Base-by-base conservation (phyloP, 2,329 filamentous ascomycete species). In the Phaeosphaeriaceae sp. region DNA sequence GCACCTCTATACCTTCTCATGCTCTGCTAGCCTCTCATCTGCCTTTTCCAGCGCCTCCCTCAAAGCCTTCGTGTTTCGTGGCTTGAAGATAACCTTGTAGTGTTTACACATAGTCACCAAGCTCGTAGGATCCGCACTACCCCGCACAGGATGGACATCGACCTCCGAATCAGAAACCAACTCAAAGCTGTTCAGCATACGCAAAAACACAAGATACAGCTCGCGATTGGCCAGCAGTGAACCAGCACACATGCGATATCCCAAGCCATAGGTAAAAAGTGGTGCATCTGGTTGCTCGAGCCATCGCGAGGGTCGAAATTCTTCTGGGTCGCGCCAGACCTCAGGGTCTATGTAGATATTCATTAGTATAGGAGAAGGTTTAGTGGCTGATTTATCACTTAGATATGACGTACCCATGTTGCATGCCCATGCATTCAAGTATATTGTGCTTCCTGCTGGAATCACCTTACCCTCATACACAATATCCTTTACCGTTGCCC, bases 231-330 rank as follows among this genome's bases (percentile, higher is more conserved):
- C 84, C 2, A 87, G 75, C 32, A 85, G 63, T 1, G 79, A 84
- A 30, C 84, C 85, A 0, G 85, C 84, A 53, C 86, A 88, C 85
- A 88, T 88, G 32, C 85, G 80, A 56, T 87, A 87, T 1, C 85
- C 85, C 8, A 87, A 74, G 0, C 85, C 85, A 49, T 87, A 87
- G 0, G 84, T 86, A 66, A 87, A 87, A 11, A 87, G 68, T 1
- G 84, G 84, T 3, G 83, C 83, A 21, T 87, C 83, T 0, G 84
- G 83, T 39, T 84, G 79, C 64, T 86, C 82, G 9, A 85, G 70
- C 84, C 84, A 88, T 20, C 85, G 77, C 62, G 87, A 83, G 0
- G 82, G 82, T 8, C 83, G 77, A 72, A 87, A 87, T 5, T 74
- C 76, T 28, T 82, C 77, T 1, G 84, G 81, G 54, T 87, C 83